Evolutionary conservation across 192 early-diverging fungal species (phyloP).

Genomic region (Phlyctochytrium arcticum): DNA sequence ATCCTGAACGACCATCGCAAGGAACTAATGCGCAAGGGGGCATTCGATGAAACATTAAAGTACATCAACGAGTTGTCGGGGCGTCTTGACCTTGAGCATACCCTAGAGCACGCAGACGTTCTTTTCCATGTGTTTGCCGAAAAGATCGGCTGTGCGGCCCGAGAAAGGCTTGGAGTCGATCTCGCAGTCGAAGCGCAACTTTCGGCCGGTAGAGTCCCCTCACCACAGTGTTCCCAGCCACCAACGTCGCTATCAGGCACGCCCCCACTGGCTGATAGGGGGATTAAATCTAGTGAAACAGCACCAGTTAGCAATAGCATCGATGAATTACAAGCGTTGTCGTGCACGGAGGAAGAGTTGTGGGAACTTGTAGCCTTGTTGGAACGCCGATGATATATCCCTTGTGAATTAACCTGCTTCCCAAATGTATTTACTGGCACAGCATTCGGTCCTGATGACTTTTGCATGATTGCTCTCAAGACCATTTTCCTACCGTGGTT

Average conservation of each 20-base stretch:
- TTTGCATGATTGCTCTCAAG: too few relatives aligned
- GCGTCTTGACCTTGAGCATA: slow-evolving; percentile 51
- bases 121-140: slow-evolving; percentile 42
- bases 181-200: slow-evolving; percentile 6
- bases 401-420: too few relatives aligned
- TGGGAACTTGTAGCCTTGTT: slow-evolving; percentile 30
- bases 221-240: too few relatives aligned
- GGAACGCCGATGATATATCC: slow-evolving; percentile 20
- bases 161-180: slow-evolving; percentile 20
- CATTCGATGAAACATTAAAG: slow-evolving; percentile 94
- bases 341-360: slow-evolving; percentile 29
- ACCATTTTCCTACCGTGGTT: too few relatives aligned
- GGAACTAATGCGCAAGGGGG: slow-evolving; percentile 71
- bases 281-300: background rate
- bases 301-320: too few relatives aligned
- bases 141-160: slow-evolving; percentile 16
- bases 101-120: slow-evolving; percentile 36
- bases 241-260: background rate
- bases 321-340: slow-evolving; percentile 1
- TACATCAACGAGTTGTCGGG: slow-evolving; percentile 84
- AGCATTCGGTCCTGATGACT: too few relatives aligned
- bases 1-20: slow-evolving; percentile 85
- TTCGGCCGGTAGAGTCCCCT: too few relatives aligned
- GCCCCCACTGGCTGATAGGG: background rate
- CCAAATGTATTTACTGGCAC: too few relatives aligned